Percentiles rank a stretch among this genome's conserved stretches.
Evolutionary conservation across 169 alveolate genomes (phyloP).

Genomic region (Cryptosporidium viatorum): DNA sequence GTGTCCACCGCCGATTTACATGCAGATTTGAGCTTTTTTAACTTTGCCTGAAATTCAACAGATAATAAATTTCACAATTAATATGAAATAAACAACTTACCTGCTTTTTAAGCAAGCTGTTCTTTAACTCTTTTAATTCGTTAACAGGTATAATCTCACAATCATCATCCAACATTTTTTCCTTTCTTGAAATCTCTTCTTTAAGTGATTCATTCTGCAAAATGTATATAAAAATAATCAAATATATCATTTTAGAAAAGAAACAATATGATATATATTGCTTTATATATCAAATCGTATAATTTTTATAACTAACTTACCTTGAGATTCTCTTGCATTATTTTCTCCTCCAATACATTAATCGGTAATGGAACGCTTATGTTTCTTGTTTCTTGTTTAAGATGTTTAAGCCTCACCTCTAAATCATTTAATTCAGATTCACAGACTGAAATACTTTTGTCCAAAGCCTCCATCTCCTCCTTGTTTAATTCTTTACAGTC

Average conservation of each 20-base stretch:
- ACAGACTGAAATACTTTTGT: conserved; percentile 9
- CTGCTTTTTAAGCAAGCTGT: neutral
- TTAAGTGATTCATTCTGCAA: conserved; percentile 24
- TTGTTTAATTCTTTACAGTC: conserved; percentile 71
- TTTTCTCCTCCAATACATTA: conserved; percentile 48
- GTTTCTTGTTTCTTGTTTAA: conserved; percentile 66
- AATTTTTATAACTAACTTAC: neutral
- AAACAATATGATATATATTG: neutral
- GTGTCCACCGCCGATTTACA: conserved; percentile 53
- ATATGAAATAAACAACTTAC: conserved; percentile 12
- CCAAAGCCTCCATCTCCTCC: conserved; percentile 68
- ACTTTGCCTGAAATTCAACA: conserved; percentile 23
- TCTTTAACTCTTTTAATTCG: conserved; percentile 40
- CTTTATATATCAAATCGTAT: too few species aligned
- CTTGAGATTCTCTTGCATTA: conserved; percentile 10
- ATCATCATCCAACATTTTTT: conserved; percentile 29
- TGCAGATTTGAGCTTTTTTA: conserved; percentile 28
- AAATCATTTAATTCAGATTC: conserved; percentile 52
- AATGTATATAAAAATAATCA: neutral
- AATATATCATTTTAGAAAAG: neutral
- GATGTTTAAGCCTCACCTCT: conserved; percentile 25
- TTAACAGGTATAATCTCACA: conserved; percentile 39
- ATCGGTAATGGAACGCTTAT: conserved; percentile 49
- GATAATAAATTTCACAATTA: neutral
- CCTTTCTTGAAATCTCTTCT: conserved; percentile 55